Base-by-base conservation (phyloP, 345 rosid genomes). In the Heritiera fomes region DNA sequence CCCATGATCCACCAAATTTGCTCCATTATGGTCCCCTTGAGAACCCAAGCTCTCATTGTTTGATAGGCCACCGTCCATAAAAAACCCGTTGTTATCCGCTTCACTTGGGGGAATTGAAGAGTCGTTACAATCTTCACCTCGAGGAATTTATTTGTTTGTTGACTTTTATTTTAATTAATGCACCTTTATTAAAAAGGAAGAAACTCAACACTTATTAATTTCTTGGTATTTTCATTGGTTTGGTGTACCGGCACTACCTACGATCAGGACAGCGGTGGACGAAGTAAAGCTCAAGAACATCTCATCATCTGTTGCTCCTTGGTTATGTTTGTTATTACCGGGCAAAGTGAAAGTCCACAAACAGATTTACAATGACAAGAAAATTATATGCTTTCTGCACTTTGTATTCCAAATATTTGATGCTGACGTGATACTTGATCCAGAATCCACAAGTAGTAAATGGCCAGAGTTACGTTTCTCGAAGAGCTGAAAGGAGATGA, bases 201-300 rank as follows among this genome's bases (percentile, higher is more conserved):
- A 55, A 56, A 34, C 38, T 34, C 3, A 34, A 34, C 38, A 34
- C 38, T 34, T 34, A 2, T 23, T 23, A 23, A 23, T 34, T 34
- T 34, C 98, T 40, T 90, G 98, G 98, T 91, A 92, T 84, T 87
- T 94, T 23, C 91, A 87, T 80, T 92, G 97, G 98, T 91, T 82
- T 74, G 87, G 88, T 2, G 83, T 94, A 18, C 94, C 97, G 13
- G 79, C 93, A 74, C 89, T 93, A 7, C 80, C 90, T 12, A 79
- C 82, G 64, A 84, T 90, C 71, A 83, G 85, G 85, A 80, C 80
- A 70, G 85, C 85, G 1, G 77, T 83, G 61, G 86, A 82, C 77
- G 3, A 92, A 84, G 78, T 91, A 49, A 91, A 89, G 75, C 83
- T 91, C 46, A 84, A 72, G 83, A 78, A 55, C 62, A 56, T 68